Conservation (phyloP, 169 alveolate genomes). For the Eimeria maxima region DNA sequence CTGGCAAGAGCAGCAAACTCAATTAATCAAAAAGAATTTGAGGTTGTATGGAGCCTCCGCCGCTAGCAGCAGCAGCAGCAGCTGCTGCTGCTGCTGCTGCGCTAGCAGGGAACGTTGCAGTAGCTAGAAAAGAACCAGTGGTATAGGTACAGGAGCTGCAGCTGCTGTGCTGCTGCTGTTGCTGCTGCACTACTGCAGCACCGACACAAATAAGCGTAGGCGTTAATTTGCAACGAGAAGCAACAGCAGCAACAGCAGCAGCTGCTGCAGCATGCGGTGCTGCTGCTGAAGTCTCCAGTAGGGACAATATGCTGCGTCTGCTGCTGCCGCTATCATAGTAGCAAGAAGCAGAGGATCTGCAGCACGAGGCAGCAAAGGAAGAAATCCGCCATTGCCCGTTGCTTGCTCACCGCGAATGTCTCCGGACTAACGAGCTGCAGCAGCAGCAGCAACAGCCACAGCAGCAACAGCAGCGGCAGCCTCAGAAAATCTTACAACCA, state of each 20-base stretch:
- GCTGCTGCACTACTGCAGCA: no score
- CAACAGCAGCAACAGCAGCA: neutral
- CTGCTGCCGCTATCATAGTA: constrained; percentile 28
- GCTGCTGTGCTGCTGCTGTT: no score
- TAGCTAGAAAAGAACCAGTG: no score
- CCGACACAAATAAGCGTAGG: no score
- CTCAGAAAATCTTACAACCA: neutral
- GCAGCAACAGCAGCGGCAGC: neutral
- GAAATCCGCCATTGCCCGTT: constrained; percentile 52
- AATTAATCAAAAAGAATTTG: neutral
- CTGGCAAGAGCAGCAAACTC: neutral
- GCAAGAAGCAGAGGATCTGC: constrained; percentile 64
- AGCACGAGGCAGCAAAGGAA: constrained; percentile 44
- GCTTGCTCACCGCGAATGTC: constrained; percentile 46
- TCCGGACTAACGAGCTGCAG: constrained; percentile 4
- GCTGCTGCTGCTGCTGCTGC: neutral
- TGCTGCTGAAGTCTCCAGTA: constrained; percentile 5
- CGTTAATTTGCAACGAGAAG: neutral
- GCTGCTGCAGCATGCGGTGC: constrained; percentile 24
- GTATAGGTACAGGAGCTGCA: no score
- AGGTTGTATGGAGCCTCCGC: neutral
- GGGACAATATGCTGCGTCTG: neutral
- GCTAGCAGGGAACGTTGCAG: no score
- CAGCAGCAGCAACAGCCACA: neutral
- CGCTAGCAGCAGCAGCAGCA: neutral